Evolutionary conservation across 495 filamentous ascomycete genomes (phyloP), one percentile per base, ranked within the genome.

Genomic region (Barbatosphaeria neglecta): DNA sequence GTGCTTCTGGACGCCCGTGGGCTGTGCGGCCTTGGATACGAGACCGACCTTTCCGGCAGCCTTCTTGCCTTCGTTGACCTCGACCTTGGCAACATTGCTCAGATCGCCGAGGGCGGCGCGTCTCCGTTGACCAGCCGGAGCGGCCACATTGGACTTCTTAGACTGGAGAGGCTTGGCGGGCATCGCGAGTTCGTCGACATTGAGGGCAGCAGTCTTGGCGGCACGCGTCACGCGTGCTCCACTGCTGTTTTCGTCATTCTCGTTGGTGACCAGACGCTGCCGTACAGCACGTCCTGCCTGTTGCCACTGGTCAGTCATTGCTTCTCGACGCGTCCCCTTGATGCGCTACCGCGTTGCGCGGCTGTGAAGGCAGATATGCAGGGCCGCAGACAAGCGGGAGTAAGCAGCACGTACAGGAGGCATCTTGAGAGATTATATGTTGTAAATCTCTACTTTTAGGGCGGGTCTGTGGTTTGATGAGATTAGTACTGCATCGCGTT

Each of bases 241-340:
- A 20, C 73, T 78, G 35, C 65, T 68, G 57, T 94, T 95, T 73
- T 97, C 92, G 58, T 95, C 92, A 58, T 95, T 95, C 67, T 95
- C 88, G 62, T 96, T 90, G 56, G 81, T 82, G 49, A 82, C 67
- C 53, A 77, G 74, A 66, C 88, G 80, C 37, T 52, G 56, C 46
- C 56, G 58, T 38, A 55, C 55, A 50, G 64, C 50, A 46, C 62
- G 62, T 60, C 57, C n/a, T n/a, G n/a, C 52, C 62, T 68, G 41
- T 7, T 17, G 17, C 11, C 48, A 31, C 20, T 20, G 2, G 51
- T 58, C 33, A 58, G 52, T 44, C 19, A 28, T 17, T 16, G 23
- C 49, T 23, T 23, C 46, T 22, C 7, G 20, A 48, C 37, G 48
- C 49, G 43, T 35, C n/a, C n/a, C n/a, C n/a, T n/a, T n/a, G n/a